Evolutionary conservation across 2,329 filamentous ascomycete genomes (phyloP), one percentile per base, ranked within the genome.

Genomic region (Ramularia collo-cygni): DNA sequence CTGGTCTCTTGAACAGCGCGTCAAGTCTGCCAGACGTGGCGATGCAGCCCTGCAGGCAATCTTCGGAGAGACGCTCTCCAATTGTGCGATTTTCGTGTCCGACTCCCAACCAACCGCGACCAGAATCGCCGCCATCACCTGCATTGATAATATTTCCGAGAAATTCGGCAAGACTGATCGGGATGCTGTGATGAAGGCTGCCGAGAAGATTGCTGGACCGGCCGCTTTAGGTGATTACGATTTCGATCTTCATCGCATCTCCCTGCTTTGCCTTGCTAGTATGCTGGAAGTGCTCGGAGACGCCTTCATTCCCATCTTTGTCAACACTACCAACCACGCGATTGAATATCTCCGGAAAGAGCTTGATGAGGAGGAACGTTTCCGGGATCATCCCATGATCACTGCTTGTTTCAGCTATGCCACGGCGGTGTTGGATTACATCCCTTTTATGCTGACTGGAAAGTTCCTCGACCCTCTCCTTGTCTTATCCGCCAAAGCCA

Each of bases 161-260:
- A 90, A 90, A 61, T 96, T 95, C 60, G 93, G 92, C 51, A 93
- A 92, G 70, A 93, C 89, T 61, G 85, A 95, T 56, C 72, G 83
- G 1, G 78, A 83, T 51, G 81, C 79, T 31, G 83, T 95, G 31
- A 73, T 83, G 17, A 76, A 76, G 4, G 83, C 88, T 4, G 86
- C 88, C 4, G 71, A 79, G 43, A 83, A 82, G 1, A 83, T 98
- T 53, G 80, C 85, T 27, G 80, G 88, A 29, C 69, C 79, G 39
- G 71, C 83, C 48, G 90, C 86, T 48, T 74, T 96, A 35, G 85
- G 83, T 27, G 81, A 84, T 59, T 64, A 73, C 9, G 84, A 94
- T 54, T 70, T 75, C 50, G 77, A 77, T 17, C 75, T 95, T 34
- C 81, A 82, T 28, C 75, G 90, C 44, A 84, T 93, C 70, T 85